Percentiles rank a stretch among this genome's conserved stretches.
phyloP scores from a whole-genome alignment of 148 eudicot species.

The Agrostemma githago region DNA sequence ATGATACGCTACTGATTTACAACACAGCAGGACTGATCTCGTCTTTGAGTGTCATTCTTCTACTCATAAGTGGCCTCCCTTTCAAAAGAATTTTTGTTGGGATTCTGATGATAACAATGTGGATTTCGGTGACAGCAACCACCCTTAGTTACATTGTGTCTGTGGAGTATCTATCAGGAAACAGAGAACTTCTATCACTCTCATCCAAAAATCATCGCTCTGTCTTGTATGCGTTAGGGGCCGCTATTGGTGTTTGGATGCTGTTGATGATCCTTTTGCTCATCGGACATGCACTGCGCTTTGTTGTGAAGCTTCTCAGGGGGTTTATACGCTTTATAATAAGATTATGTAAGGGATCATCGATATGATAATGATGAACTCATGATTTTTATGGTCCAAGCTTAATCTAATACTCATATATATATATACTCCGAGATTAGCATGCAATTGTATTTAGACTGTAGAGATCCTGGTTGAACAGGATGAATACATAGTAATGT shows the following conservation, averaged over 20 bases:
- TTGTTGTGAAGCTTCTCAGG: background rate
- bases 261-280: constrained; percentile 8
- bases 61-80: constrained; percentile 34
- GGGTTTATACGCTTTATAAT: background rate
- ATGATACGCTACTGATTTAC: background rate
- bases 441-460: too few species aligned
- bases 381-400: too few species aligned
- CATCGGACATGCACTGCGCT: constrained; percentile 6
- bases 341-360: background rate
- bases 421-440: too few species aligned
- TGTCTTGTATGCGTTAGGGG: background rate
- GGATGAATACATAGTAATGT: too few species aligned
- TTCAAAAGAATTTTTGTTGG: constrained; percentile 12
- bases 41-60: constrained; percentile 23
- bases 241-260: constrained; percentile 11
- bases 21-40: constrained; percentile 20
- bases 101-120: constrained; percentile 25
- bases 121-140: constrained; percentile 29
- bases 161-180: background rate
- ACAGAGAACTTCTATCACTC: background rate
- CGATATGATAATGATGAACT: too few species aligned
- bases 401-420: too few species aligned
- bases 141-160: constrained; percentile 12
- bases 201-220: background rate
- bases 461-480: too few species aligned